phyloP scores from a whole-genome alignment of 805 yeast genomes.

The Yamadazyma ubonensis region DNA sequence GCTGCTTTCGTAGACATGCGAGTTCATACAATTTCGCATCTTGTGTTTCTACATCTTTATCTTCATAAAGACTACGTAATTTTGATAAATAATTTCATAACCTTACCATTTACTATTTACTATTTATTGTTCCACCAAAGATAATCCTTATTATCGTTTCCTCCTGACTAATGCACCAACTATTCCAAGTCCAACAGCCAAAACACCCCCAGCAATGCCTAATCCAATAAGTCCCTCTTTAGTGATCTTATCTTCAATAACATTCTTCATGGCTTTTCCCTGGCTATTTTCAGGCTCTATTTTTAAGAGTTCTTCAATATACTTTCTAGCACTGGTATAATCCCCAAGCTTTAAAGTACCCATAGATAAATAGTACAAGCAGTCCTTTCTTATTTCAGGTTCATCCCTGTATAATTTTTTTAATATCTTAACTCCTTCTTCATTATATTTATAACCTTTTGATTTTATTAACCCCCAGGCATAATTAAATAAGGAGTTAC shows the following conservation, averaged over 20 bases:
- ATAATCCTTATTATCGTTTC: slow-evolving; percentile 16
- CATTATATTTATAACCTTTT: slow-evolving; percentile 56
- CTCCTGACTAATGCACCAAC: slow-evolving; percentile 42
- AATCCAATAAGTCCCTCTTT: slow-evolving; percentile 87
- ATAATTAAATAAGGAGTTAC: slow-evolving; percentile 87
- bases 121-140: neutral
- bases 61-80: too few relatives aligned
- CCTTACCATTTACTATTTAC: neutral
- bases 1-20: too few relatives aligned
- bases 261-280: slow-evolving; percentile 65
- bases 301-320: slow-evolving; percentile 70
- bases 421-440: slow-evolving; percentile 75
- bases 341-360: slow-evolving; percentile 91
- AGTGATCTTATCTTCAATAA: slow-evolving; percentile 81
- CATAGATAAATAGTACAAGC: slow-evolving; percentile 80
- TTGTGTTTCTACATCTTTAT: too few relatives aligned
- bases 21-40: too few relatives aligned
- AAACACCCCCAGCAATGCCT: slow-evolving; percentile 80
- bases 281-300: slow-evolving; percentile 87
- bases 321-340: slow-evolving; percentile 78
- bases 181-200: slow-evolving; percentile 79
- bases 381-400: slow-evolving; percentile 83
- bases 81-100: neutral
- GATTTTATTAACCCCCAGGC: slow-evolving; percentile 96
- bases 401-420: slow-evolving; percentile 70